Base-by-base conservation (phyloP, 2,329 filamentous ascomycete genomes). In the Sporothrix mexicana region DNA sequence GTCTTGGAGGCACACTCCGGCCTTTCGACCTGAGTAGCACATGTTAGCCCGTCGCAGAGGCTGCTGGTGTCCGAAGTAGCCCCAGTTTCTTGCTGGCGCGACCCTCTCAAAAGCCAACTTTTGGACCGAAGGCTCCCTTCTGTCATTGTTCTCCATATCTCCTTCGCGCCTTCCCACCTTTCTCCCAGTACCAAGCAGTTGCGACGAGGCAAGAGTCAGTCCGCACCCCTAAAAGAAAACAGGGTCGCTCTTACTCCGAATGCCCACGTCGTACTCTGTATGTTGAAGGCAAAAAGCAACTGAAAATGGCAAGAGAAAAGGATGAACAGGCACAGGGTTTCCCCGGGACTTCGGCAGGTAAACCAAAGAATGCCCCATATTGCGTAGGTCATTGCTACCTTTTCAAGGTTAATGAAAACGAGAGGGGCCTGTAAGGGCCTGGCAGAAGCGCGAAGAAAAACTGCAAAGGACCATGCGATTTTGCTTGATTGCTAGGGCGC, bases 271-370 rank as follows among this genome's bases (percentile, higher is more conserved):
- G n/a, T 51, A 6, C 0, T 3, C 41, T 45, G 61, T 15, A 23
- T 45, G 23, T n/a, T 15, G 41, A 20, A 47, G 20, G 61, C 61
- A 12, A 47, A 66, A 17, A 25, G 3, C 9, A 20, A 53, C 6
- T 8, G 15, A 41, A 41, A 15, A 20, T 55, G 25, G 55, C 15
- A 36, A 36, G 55, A 59, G 55, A 30, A 59, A 36, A 36, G 25
- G 25, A 36, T 59, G 59, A 10, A 45, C 36, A 23, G 30, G 41
- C 59, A 20, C 59, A 64, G 36, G 59, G 36, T 45, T 64, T 64
- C 59, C 59, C 59, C n/a, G 59, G 59, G n/a, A 64, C 59, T 45
- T 45, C 59, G 59, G 36, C 59, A 64, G 45, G 55, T 3, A 59
- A 25, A 45, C 23, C 6, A 17, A 23, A 45, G 36, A 45, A 13